These are phyloP conservation scores for Vicia sativa DNA, from an alignment of 306 rosid species.

Conservation along the genomic window DNA sequence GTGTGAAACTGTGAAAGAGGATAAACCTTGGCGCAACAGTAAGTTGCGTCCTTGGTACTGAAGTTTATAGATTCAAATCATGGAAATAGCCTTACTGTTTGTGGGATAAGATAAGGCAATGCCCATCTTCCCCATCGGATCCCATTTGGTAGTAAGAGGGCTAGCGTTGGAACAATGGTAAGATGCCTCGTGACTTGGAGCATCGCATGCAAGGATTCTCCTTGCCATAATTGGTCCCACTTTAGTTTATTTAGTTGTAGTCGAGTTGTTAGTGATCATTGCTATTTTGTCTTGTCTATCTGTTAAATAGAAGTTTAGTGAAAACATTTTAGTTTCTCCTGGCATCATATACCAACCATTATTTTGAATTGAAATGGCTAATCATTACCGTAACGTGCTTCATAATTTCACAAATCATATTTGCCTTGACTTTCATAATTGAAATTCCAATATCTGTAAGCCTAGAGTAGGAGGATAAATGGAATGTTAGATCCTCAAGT, in stretches of 20 bases:
- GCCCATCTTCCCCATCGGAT: too few relatives aligned
- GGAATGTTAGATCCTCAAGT: neutral
- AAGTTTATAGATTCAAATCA: too few relatives aligned
- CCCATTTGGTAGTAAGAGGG: neutral
- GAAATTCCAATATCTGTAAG: constrained; percentile 25
- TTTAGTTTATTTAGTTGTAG: constrained; percentile 5
- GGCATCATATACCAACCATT: constrained; percentile 15
- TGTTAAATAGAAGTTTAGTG: constrained; percentile 11
- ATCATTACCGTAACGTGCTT: constrained; percentile 18
- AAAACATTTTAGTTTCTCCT: neutral
- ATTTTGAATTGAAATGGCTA: constrained; percentile 24
- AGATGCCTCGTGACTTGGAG: neutral
- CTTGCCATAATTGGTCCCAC: constrained; percentile 1
- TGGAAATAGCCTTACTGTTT: too few relatives aligned
- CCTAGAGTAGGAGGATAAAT: constrained; percentile 33
- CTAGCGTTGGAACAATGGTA: neutral
- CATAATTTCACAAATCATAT: constrained; percentile 3
- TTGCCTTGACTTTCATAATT: constrained; percentile 27
- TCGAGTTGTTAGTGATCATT: constrained; percentile 13
- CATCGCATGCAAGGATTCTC: constrained; percentile 13
- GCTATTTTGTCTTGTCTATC: constrained; percentile 11
- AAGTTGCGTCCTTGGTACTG: neutral
- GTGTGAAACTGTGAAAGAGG: neutral
- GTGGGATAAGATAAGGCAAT: too few relatives aligned
- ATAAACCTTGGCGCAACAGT: neutral